Percentiles rank a stretch among this genome's conserved stretches.
phyloP scores from a whole-genome alignment of 164 flowering plant genomes.

The Litsea cubeba region DNA sequence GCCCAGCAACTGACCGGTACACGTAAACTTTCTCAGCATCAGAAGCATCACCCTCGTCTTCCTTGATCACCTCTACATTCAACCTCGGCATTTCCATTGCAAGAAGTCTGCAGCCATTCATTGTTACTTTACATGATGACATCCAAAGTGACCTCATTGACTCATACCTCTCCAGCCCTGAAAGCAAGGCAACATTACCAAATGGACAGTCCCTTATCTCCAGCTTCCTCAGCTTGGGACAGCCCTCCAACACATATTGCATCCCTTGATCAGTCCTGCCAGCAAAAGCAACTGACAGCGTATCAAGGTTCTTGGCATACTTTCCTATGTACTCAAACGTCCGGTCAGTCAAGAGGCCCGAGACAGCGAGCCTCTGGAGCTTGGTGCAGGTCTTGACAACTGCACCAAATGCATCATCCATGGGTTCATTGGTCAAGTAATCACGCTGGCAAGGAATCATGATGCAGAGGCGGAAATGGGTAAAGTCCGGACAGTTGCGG shows the following conservation, averaged over 20 bases:
- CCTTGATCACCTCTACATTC: conserved; percentile 81
- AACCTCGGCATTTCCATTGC: conserved; percentile 65
- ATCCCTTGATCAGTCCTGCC: conserved; percentile 66
- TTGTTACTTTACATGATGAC: conserved; percentile 71
- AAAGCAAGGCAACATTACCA: conserved; percentile 64
- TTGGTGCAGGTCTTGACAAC: conserved; percentile 61
- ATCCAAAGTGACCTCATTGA: conserved; percentile 89
- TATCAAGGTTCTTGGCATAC: conserved; percentile 65
- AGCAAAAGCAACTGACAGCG: conserved; percentile 83
- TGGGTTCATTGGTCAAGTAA: conserved; percentile 53
- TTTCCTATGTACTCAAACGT: conserved; percentile 70
- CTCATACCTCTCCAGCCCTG: conserved; percentile 59
- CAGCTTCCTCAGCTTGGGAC: conserved; percentile 65
- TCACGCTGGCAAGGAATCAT: conserved; percentile 69
- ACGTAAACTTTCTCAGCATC: conserved; percentile 67
- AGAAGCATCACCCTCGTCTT: conserved; percentile 47
- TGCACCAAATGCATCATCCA: conserved; percentile 83
- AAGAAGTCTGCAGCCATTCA: conserved; percentile 50
- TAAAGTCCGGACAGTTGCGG: conserved; percentile 71
- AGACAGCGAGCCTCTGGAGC: conserved; percentile 66
- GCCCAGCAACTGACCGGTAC: conserved; percentile 79
- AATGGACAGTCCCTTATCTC: conserved; percentile 88
- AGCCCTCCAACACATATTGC: conserved; percentile 64
- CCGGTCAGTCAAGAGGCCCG: conserved; percentile 69
- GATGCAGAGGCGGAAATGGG: conserved; percentile 77